phyloP scores from a whole-genome alignment of 2,329 filamentous ascomycete genomes.

The Lecanicillium sp. region DNA sequence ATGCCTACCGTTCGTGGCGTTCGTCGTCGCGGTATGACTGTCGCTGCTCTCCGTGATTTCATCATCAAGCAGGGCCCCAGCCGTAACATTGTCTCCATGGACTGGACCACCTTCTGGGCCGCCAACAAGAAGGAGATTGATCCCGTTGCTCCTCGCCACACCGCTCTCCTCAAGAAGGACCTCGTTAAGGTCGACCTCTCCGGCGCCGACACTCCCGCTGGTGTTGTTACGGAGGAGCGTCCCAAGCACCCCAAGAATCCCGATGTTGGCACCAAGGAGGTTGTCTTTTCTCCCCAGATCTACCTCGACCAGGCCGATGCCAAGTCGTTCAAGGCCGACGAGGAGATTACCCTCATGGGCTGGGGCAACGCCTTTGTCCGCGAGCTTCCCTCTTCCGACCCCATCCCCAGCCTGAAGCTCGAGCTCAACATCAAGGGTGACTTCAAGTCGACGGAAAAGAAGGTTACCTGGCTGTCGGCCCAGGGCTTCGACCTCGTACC shows the following conservation, averaged over 20 bases:
- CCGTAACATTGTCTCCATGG: conserved; percentile 77
- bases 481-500: conserved; percentile 71
- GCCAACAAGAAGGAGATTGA: conserved; percentile 80
- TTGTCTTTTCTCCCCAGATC: conserved; percentile 68
- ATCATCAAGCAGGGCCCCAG: conserved; percentile 80
- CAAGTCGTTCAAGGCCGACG: conserved; percentile 70
- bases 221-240: conserved; percentile 64
- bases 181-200: conserved; percentile 64
- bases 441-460: conserved; percentile 93
- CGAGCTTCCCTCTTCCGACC: conserved; percentile 49
- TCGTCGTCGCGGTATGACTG: conserved; percentile 70
- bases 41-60: conserved; percentile 73
- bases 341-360: conserved; percentile 94
- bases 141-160: conserved; percentile 67
- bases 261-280: conserved; percentile 77
- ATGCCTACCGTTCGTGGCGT: conserved; percentile 83
- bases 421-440: conserved; percentile 91
- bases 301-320: conserved; percentile 84
- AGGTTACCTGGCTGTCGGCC: conserved; percentile 85
- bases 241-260: conserved; percentile 88
- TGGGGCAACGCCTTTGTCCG: conserved; percentile 88
- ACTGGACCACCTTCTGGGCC: conserved; percentile 71
- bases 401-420: conserved; percentile 62
- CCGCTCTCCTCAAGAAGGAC: conserved; percentile 64
- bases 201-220: conserved; percentile 60